A percentile compares a stretch with the other conserved stretches of the same genome.
Evolutionary conservation across 2,329 filamentous ascomycete species (phyloP).

Genomic region (Neocucurbitaria cava): DNA sequence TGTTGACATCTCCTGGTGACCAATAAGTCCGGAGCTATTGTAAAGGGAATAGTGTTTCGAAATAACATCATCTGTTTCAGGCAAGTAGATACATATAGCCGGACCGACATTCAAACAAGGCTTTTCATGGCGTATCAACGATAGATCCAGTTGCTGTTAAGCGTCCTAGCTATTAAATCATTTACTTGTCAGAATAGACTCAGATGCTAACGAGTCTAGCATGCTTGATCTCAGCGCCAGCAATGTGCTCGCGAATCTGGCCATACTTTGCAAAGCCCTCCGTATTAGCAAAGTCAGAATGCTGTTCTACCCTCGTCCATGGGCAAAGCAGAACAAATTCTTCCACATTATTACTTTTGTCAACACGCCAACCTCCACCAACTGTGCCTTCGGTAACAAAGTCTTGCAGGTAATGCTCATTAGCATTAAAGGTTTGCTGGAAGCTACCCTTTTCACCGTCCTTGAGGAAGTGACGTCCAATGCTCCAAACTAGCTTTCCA

Average conservation of each 20-base stretch:
- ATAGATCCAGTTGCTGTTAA: not conserved
- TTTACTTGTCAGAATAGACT: not conserved
- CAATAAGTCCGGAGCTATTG: not conserved
- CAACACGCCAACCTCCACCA: constrained; percentile 51
- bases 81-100: not conserved
- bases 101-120: not conserved
- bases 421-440: constrained; percentile 29
- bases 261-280: constrained; percentile 41
- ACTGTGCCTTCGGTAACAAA: constrained; percentile 37
- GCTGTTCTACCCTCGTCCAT: constrained; percentile 48
- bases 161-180: not conserved
- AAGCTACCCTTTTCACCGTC: constrained; percentile 32
- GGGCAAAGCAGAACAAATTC: constrained; percentile 54
- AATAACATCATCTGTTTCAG: not conserved
- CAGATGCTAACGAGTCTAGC: constrained; percentile 25
- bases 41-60: not conserved
- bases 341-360: constrained; percentile 43
- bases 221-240: constrained; percentile 35
- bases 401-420: constrained; percentile 31
- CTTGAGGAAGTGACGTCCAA: constrained; percentile 46
- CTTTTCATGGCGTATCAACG: too few relatives aligned
- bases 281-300: constrained; percentile 43
- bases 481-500: constrained; percentile 30
- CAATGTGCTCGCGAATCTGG: constrained; percentile 21
- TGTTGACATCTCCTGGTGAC: not conserved